Base-by-base conservation (phyloP, 805 yeast genomes). In the Metschnikowia anglica region DNA sequence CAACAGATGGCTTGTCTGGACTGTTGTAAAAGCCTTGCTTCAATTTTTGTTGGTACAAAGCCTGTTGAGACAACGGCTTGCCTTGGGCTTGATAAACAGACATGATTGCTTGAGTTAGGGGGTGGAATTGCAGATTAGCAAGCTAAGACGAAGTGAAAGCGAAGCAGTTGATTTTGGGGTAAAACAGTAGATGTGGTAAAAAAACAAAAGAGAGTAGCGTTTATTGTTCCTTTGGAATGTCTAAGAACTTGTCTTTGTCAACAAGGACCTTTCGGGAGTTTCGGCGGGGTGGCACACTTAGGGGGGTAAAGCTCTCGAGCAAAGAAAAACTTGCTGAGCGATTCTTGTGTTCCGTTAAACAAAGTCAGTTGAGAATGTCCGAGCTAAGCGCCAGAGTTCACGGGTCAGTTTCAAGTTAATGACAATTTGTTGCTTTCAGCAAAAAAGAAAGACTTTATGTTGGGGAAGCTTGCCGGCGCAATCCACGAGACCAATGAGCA, bases 41-140 rank as follows among this genome's bases (percentile, higher is more conserved):
- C 58, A 83, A 64, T 53, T 81, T 82, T 42, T 88, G 90, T 53
- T 78, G 82, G 65, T 85, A 85, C 43, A 82, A 64, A 5, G 93
- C 93, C 59, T 83, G 87, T 52, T 77, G 80, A 31, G 88, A 80
- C 43, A 85, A 70, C 10, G 88, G 88, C 55, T 79, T 80, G 8
- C 88, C 90, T 50, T 78, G 72, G 34, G 79, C 72, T 58, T 83
- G 88, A 61, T 85, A 85, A 38, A 79, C 81, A 19, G 73, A 63
- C 72, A 68, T 68, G 37, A 28, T 18, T n/a, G 33, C 8, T 24
- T n/a, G 15, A 13, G 16, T 18, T 4, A 34, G 15, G 26, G 37
- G 34, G 29, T 32, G 25, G 21, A 18, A n/a, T n/a, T 15, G 20
- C 19, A n/a, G 16, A 24, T 5, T 24, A 5, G 13, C 11, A 10